Evolutionary conservation across 2,329 filamentous ascomycete genomes (phyloP), one percentile per base, ranked within the genome.

Genomic region (Annulohypoxylon truncatum): DNA sequence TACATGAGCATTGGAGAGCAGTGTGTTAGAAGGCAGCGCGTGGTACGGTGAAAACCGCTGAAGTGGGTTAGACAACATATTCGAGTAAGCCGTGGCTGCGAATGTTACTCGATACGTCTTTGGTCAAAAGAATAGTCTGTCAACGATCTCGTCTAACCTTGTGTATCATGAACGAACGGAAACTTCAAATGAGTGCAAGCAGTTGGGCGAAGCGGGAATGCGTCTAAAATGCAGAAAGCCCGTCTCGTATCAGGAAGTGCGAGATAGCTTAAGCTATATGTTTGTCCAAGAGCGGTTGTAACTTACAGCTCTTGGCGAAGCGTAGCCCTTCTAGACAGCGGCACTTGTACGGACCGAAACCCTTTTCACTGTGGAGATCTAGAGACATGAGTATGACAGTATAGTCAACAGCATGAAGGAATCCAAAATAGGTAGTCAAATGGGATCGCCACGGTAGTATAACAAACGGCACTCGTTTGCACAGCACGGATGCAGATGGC

Each of bases 41-140:
- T 88, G 85, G 76, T 89, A 89, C 61, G 86, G 83, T 18, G 87
- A 88, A 71, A 88, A 89, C 44, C 87, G 85, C 73, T 89, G 87
- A 35, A 89, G 82, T 60, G 87, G 87, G 73, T 89, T 89, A 62
- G 87, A 89, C 76, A 90, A 77, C 87, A 90, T 90, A 60, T 80
- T 84, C 80, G 72, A 64, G 52, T 66, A 71, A 53, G 67, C 66
- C 61, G 63, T 68, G 66, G 26, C 63, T 57, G 70, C 66, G 50
- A 61, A 44, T 64, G 66, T 55, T 56, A 64, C 31, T 64, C 44
- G 31, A 35, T 66, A 53, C 54, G 58, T 26, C 52, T 40, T 52
- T 64, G 35, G 48, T 69, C 10, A 58, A 62, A 61, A 60, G 28
- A 63, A 44, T 67, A 61, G 44, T 56, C 18, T 52, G 54, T 64